Base-by-base conservation (phyloP, 805 yeast genomes). In the Zygosaccharomyces rouxii region DNA sequence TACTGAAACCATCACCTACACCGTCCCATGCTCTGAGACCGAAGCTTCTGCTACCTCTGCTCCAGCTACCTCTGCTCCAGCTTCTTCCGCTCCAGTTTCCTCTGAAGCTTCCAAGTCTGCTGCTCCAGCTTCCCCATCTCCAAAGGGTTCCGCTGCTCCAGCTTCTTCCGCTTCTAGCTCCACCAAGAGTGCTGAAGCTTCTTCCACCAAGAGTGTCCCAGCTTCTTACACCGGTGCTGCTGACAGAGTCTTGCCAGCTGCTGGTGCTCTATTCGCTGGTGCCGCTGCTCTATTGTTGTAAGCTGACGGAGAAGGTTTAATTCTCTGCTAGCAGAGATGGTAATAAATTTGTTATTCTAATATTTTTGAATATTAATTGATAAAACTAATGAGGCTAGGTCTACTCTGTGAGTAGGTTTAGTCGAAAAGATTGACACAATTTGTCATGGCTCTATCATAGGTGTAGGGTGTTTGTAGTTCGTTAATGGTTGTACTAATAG, bases 191-290 rank as follows among this genome's bases (percentile, higher is more conserved):
- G 51, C 57, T 42, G 52, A 42, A 31, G 55, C 57, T 43, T 50
- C 62, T 30, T 46, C 52, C 35, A 53, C 59, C 35, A 33, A 52
- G 30, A 30, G 60, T 38, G 55, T 54, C 47, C 46, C 71, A 47
- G 53, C 70, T 45, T 53, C 71, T 47, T 70, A 55, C 70, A 63
- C 66, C 52, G 76, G 72, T 70, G 77, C 71, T 56, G 78, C 76
- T 55, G 74, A 59, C 47, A 68, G 63, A 61, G 72, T 72, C 52
- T 65, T 69, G 51, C 75, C 76, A 69, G 75, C 75, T 60, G 74
- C 69, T 55, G 75, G 75, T 63, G 76, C 75, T 60, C 62, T 72
- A 55, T 64, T 74, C 49, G 77, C 77, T 53, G 77, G 77, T 72
- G 71, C 70, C 53, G 75, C 74, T 58, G 77, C 75, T 69, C 66